These are phyloP conservation scores for Ustilago nuda DNA, from an alignment of 1,284 basidiomycete species.

Conservation along the genomic window DNA sequence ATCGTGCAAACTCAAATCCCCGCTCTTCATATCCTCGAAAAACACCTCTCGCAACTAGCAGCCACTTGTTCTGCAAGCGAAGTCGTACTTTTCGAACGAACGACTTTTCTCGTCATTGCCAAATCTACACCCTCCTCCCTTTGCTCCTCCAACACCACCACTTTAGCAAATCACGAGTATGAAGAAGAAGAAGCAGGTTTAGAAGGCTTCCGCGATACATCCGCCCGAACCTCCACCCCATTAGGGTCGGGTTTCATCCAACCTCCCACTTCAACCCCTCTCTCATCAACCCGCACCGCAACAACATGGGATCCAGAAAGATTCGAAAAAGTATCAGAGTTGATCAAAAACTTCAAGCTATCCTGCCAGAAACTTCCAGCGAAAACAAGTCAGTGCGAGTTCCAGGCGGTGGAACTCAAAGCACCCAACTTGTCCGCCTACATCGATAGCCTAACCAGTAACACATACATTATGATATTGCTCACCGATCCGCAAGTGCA, in stretches of 20 bases:
- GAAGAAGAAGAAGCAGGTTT: slow-evolving; percentile 39
- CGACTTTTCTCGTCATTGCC: slow-evolving; percentile 94
- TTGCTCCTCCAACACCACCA: neutral
- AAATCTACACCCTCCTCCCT: slow-evolving; percentile 15
- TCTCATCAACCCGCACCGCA: neutral
- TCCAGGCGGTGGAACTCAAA: slow-evolving; percentile 68
- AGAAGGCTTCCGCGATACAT: slow-evolving; percentile 48
- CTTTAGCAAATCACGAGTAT: slow-evolving; percentile 12
- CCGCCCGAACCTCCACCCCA: neutral
- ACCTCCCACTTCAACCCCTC: slow-evolving; percentile 2
- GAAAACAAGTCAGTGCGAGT: slow-evolving; percentile 43
- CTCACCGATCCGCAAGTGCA: slow-evolving; percentile 88
- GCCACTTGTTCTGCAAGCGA: slow-evolving; percentile 88
- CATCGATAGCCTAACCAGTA: slow-evolving; percentile 91
- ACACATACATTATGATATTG: slow-evolving; percentile 92
- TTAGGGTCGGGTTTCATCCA: slow-evolving; percentile 37
- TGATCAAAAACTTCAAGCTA: slow-evolving; percentile 94
- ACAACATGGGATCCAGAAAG: slow-evolving; percentile 76
- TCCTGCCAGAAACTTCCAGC: slow-evolving; percentile 73
- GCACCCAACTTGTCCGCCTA: slow-evolving; percentile 79
- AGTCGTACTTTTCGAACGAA: slow-evolving; percentile 94
- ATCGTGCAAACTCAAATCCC: slow-evolving; percentile 97
- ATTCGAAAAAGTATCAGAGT: slow-evolving; percentile 94
- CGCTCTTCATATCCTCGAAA: slow-evolving; percentile 86
- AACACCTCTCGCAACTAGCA: slow-evolving; percentile 86